Base-by-base conservation (phyloP, 2,329 filamentous ascomycete genomes). In the Nigrospora oryzae region DNA sequence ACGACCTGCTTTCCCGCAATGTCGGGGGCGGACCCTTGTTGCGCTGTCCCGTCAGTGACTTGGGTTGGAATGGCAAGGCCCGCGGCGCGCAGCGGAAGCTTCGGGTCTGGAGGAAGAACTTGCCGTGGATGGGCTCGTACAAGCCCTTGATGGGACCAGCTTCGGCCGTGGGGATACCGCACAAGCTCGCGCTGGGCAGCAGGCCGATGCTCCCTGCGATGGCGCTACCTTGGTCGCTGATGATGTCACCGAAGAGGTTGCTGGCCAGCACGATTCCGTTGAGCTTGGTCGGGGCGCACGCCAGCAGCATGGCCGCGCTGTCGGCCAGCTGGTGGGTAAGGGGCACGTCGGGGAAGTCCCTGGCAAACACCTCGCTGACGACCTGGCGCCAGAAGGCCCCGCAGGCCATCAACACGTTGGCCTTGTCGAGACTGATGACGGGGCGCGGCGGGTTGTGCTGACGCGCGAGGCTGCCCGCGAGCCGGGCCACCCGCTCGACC, bases 81-180 rank as follows among this genome's bases (percentile, higher is more conserved):
- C 56, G 35, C n/a, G 7, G n/a, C 11, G 12, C 12, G 15, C 10
- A 8, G 32, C 13, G 5, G 28, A 45, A 28, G 36, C 12, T 7
- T 3, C 11, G 35, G 36, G 36, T 7, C 34, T 35, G 19, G 19
- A 35, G 37, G 35, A n/a, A 17, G 19, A 38, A 59, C 69, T 49
- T 73, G 89, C 88, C 90, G 65, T 97, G 91, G 57, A 97, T 96
- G 28, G 91, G 91, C 75, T 97, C 91, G 64, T 95, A 97, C 59
- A 97, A 95, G 56, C 89, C 90, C 63, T 94, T 95, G 61, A 89
- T 87, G 64, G 36, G 13, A 13, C 33, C 33, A 13, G 33, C 12
- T 35, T 35, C n/a, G 12, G 33, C n/a, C 12, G 94, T 89, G 0
- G 91, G 91, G 49, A 95, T 81, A 36, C 86, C 87, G 53, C 83